Evolutionary conservation across 768 basidiomycete genomes (phyloP).

Genomic region (Auricularia heimuer): DNA sequence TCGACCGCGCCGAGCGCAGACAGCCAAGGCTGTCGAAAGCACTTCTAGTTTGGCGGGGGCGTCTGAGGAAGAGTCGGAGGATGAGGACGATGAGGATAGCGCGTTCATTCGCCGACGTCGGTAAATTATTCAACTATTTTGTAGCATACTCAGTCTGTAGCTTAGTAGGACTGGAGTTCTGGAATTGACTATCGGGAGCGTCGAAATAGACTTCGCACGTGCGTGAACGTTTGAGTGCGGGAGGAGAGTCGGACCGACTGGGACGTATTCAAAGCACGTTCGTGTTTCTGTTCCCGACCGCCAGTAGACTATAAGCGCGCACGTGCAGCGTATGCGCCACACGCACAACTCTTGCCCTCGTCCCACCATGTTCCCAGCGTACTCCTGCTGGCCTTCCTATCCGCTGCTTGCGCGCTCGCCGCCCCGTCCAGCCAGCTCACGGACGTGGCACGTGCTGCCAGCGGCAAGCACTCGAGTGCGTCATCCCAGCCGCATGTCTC

Average conservation of each 20-base stretch:
- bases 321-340: not conserved
- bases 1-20: not conserved
- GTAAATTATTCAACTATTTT: not conserved
- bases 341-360: not conserved
- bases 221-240: not conserved
- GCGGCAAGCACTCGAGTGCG: not conserved
- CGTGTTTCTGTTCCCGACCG: not conserved
- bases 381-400: not conserved
- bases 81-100: not conserved
- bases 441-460: not conserved
- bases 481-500: not conserved
- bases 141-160: not conserved
- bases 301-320: not conserved
- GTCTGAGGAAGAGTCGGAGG: not conserved
- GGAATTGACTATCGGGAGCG: no score
- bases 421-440: not conserved
- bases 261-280: not conserved
- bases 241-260: not conserved
- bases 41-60: not conserved
- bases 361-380: not conserved
- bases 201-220: not conserved
- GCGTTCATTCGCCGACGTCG: not conserved
- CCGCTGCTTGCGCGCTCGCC: not conserved
- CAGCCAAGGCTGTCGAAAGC: no score
- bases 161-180: no score